These are phyloP conservation scores for Candida endomychidarum DNA, from an alignment of 805 yeast species.

Conservation along the genomic window DNA sequence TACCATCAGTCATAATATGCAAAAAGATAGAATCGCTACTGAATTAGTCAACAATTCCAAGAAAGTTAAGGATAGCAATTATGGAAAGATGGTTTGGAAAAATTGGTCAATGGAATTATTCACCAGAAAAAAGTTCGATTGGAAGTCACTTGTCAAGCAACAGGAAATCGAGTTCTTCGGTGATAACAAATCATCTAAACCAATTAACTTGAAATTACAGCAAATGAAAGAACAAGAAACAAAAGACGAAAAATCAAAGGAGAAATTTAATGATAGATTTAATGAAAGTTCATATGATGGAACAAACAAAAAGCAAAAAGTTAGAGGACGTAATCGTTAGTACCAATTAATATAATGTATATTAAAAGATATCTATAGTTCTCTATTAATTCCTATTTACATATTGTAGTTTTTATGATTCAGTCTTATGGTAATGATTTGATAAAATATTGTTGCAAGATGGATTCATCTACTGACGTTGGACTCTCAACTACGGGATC, in stretches of 20 bases:
- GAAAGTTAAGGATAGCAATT: constrained; percentile 76
- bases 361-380: too few species aligned
- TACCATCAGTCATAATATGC: constrained; percentile 72
- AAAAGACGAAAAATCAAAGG: constrained; percentile 14
- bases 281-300: constrained; percentile 5
- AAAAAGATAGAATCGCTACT: constrained; percentile 81
- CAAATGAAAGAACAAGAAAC: constrained; percentile 27
- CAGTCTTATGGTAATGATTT: constrained; percentile 5
- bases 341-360: constrained; percentile 1
- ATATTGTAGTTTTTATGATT: too few species aligned
- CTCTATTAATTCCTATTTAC: constrained; percentile 11
- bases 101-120: constrained; percentile 90
- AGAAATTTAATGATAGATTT: constrained; percentile 1
- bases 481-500: constrained; percentile 92
- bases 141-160: constrained; percentile 66
- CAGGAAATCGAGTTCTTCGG: constrained; percentile 35
- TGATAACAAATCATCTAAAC: constrained; percentile 19
- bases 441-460: constrained; percentile 54
- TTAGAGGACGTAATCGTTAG: constrained; percentile 19
- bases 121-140: constrained; percentile 70
- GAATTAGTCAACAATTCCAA: constrained; percentile 59
- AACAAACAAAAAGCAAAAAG: constrained; percentile 9
- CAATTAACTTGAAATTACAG: constrained; percentile 45
- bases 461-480: constrained; percentile 51
- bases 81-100: constrained; percentile 92